Evolutionary conservation across 2,329 filamentous ascomycete species (phyloP).

Genomic region (Colletotrichum sp.): DNA sequence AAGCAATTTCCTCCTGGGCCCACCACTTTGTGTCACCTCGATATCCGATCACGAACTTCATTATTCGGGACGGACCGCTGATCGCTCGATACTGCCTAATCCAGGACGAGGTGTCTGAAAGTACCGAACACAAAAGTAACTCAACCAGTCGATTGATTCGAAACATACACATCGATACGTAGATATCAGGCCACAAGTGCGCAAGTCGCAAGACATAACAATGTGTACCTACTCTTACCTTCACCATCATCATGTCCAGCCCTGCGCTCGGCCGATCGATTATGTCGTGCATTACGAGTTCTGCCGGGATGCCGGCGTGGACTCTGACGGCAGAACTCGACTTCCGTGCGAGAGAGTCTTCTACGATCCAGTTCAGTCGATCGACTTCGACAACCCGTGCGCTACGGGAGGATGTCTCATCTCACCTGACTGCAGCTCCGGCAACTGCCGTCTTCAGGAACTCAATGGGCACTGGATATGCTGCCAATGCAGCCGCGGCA

Average conservation of each 20-base stretch:
- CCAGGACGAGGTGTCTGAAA: background rate
- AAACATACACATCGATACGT: background rate
- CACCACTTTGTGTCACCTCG: background rate
- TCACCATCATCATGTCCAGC: conserved; percentile 54
- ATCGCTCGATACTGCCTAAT: background rate
- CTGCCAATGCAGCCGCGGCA: conserved; percentile 52
- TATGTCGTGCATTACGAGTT: conserved; percentile 49
- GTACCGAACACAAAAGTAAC: background rate
- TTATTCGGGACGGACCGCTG: background rate
- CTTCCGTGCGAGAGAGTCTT: conserved; percentile 23
- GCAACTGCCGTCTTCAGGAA: conserved; percentile 53
- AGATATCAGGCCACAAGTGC: background rate
- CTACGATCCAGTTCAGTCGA: conserved; percentile 34
- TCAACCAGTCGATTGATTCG: background rate
- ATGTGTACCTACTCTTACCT: conserved; percentile 59
- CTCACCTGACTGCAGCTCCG: conserved; percentile 50
- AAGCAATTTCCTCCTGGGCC: background rate
- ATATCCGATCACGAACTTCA: background rate
- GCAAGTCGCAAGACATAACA: background rate
- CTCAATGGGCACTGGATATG: conserved; percentile 55
- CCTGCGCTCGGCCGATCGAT: conserved; percentile 45
- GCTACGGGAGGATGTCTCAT: conserved; percentile 49
- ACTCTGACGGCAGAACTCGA: conserved; percentile 30
- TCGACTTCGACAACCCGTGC: conserved; percentile 49
- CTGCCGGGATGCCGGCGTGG: conserved; percentile 40